Evolutionary conservation across 306 rosid genomes (phyloP).

Genomic region (Corylus americana): DNA sequence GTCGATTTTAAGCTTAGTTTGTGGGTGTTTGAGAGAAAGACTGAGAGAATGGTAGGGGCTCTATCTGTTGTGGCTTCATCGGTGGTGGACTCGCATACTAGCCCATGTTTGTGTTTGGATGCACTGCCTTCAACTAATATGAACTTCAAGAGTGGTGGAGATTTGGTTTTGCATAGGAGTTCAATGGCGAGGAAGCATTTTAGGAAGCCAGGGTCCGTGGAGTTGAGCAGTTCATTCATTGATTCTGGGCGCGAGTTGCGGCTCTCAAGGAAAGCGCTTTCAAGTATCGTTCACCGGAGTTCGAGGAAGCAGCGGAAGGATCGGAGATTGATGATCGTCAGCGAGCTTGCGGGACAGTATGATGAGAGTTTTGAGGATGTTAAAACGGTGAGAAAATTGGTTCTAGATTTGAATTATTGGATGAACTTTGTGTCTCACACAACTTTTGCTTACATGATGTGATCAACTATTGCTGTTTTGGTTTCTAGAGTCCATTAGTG

Average conservation of each 20-base stretch:
- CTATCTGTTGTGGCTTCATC: constrained; percentile 69
- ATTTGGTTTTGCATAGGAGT: constrained; percentile 49
- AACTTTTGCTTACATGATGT: not conserved
- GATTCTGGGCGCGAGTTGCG: constrained; percentile 63
- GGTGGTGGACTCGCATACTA: constrained; percentile 76
- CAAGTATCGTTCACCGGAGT: constrained; percentile 37
- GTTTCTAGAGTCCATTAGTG: not conserved
- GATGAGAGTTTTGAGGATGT: constrained; percentile 87
- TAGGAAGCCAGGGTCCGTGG: constrained; percentile 40
- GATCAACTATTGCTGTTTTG: not conserved
- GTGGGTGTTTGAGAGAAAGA: not conserved
- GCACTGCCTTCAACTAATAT: constrained; percentile 61
- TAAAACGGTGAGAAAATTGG: constrained; percentile 55
- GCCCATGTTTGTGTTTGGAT: constrained; percentile 87
- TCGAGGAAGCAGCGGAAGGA: constrained; percentile 62
- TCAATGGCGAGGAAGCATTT: constrained; percentile 45
- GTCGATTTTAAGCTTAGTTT: constrained; percentile 13
- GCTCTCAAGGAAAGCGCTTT: constrained; percentile 38
- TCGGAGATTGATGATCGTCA: constrained; percentile 50
- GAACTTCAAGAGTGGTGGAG: constrained; percentile 66
- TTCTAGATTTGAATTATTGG: not conserved
- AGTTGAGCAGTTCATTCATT: constrained; percentile 66
- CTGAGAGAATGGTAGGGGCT: constrained; percentile 67
- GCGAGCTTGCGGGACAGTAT: constrained; percentile 83
- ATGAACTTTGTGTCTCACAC: not conserved